A percentile compares a stretch with the other conserved stretches of the same genome.
Conservation (phyloP, 2,329 filamentous ascomycete genomes). For the Aspergillus terreus region DNA sequence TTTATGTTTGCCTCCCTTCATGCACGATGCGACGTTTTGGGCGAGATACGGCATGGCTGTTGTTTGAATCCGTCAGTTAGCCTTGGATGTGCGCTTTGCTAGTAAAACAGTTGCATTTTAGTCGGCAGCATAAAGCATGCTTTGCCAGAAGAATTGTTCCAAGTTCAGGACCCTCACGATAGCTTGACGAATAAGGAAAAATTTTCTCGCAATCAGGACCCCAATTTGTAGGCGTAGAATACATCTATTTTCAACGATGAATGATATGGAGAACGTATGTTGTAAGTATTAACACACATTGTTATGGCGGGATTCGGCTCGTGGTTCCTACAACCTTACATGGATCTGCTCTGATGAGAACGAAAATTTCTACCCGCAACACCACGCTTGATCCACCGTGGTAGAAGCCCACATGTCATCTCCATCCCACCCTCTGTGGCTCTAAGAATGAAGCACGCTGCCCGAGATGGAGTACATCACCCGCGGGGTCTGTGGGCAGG, state of each 20-base stretch:
- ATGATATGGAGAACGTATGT: neutral
- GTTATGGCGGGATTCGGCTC: neutral
- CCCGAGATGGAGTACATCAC: slow-evolving; percentile 41
- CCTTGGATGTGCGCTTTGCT: slow-evolving; percentile 33
- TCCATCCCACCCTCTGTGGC: neutral
- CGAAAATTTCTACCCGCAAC: slow-evolving; percentile 1
- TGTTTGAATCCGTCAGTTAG: slow-evolving; percentile 22
- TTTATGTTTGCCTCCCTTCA: slow-evolving; percentile 25
- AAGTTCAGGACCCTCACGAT: slow-evolving; percentile 34
- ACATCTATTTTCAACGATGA: neutral
- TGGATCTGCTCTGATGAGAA: neutral
- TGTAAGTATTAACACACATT: neutral
- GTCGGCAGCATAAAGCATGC: slow-evolving; percentile 32
- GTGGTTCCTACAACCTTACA: neutral
- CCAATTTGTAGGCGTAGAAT: neutral
- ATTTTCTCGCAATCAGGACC: neutral
- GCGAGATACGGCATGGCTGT: slow-evolving; percentile 19
- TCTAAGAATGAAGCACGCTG: slow-evolving; percentile 26
- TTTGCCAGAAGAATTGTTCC: slow-evolving; percentile 29
- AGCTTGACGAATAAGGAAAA: slow-evolving; percentile 36
- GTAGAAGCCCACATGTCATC: slow-evolving; percentile 2
- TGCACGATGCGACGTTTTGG: slow-evolving; percentile 26
- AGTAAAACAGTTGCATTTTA: slow-evolving; percentile 29
- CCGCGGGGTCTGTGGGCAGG: slow-evolving; percentile 51
- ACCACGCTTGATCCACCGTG: neutral